A percentile compares a stretch with the other conserved stretches of the same genome.
phyloP scores from a whole-genome alignment of 768 basidiomycete species.

The Botryobasidium botryosum region DNA sequence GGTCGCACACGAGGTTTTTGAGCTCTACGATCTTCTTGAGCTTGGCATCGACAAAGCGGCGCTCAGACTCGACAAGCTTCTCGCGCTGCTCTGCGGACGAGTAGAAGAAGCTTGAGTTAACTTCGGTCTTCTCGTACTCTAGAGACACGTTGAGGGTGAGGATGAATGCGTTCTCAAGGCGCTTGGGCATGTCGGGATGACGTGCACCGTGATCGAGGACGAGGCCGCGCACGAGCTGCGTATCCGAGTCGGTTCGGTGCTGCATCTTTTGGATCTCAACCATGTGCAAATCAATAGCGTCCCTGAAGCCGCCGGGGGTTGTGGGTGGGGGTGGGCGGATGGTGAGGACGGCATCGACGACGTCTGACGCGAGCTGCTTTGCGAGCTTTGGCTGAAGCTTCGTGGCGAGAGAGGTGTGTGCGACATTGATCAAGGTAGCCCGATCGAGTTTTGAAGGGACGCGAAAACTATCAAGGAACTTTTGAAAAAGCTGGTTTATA shows the following conservation, averaged over 20 bases:
- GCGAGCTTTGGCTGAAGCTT: slow-evolving; percentile 75
- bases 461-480: slow-evolving; percentile 93
- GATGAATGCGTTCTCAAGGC: slow-evolving; percentile 89
- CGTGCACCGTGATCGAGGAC: slow-evolving; percentile 95
- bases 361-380: slow-evolving; percentile 72
- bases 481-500: slow-evolving; percentile 3
- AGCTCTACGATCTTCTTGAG: slow-evolving; percentile 92
- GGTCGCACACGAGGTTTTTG: slow-evolving; percentile 92
- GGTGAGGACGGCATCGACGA: slow-evolving; percentile 87
- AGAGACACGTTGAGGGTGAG: slow-evolving; percentile 92
- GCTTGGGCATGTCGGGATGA: slow-evolving; percentile 99
- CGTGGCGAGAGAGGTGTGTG: slow-evolving; percentile 88
- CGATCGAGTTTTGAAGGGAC: slow-evolving; percentile 63
- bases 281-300: slow-evolving; percentile 98
- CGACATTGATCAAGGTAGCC: slow-evolving; percentile 81
- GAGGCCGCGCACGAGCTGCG: slow-evolving; percentile 84
- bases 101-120: slow-evolving; percentile 99
- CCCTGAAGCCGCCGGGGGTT: slow-evolving; percentile 33
- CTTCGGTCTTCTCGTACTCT: slow-evolving; percentile 99
- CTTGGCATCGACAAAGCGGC: slow-evolving; percentile 84
- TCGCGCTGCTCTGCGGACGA: slow-evolving; percentile 96
- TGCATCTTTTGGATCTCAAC: slow-evolving; percentile 99
- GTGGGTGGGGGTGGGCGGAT: slow-evolving; percentile 55
- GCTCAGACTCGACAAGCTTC: slow-evolving; percentile 95
- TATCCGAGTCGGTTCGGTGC: slow-evolving; percentile 94